A percentile compares a stretch with the other conserved stretches of the same genome.
phyloP scores from a whole-genome alignment of 257 asterid genomes.

The Cordia subcordata region DNA sequence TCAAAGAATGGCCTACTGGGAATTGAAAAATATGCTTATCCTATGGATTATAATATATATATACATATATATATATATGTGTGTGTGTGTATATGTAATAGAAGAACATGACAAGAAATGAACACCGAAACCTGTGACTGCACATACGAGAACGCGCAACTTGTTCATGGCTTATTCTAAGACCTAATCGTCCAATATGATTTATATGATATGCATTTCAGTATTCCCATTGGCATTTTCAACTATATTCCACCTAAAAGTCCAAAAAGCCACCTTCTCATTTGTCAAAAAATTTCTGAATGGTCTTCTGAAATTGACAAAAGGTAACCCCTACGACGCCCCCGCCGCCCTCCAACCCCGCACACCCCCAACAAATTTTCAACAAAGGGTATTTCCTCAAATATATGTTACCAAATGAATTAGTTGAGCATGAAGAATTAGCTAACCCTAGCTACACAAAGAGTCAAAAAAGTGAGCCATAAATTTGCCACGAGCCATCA shows the following conservation, averaged over 20 bases:
- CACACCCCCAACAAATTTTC: too few species aligned
- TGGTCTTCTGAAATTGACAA: background rate
- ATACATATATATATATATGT: too few species aligned
- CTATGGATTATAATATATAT: constrained; percentile 1
- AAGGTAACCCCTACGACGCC: background rate
- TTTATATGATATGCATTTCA: too few species aligned
- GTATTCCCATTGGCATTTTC: background rate
- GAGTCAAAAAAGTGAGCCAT: background rate
- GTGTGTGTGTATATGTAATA: too few species aligned
- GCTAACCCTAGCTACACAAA: background rate
- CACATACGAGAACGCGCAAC: constrained; percentile 35
- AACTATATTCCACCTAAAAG: background rate
- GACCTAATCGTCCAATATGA: background rate
- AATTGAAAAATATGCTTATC: background rate
- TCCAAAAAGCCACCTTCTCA: background rate
- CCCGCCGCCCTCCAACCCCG: too few species aligned
- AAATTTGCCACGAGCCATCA: background rate
- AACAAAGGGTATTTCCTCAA: background rate
- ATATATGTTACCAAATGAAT: background rate
- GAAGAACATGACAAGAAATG: constrained; percentile 11
- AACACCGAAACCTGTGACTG: constrained; percentile 3
- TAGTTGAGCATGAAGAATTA: background rate
- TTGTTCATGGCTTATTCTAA: background rate
- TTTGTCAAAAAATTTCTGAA: background rate
- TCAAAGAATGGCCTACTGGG: too few species aligned